Base-by-base conservation (phyloP, 768 basidiomycete genomes). In the Phlebiopsis flavidoalba region DNA sequence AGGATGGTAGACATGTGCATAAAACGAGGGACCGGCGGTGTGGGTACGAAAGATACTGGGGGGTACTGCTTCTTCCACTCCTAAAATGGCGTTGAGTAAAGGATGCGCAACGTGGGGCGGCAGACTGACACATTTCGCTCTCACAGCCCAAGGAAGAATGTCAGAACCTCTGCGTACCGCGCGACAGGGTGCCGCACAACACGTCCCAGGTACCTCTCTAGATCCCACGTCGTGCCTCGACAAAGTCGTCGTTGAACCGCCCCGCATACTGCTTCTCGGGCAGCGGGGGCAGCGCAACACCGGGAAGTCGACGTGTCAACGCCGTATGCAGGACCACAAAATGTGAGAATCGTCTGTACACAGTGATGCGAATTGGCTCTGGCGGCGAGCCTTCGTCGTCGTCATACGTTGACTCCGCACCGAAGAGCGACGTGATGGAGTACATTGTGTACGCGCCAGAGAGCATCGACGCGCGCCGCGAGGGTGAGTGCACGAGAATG, bases 261-360 rank as follows among this genome's bases (percentile, higher is more conserved):
- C 90, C 90, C 0, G 89, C 79, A 63, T 94, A 92, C 64, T 90
- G 88, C 68, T 93, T 93, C 70, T 92, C 91, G 0, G 93, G 93
- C 8, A 95, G 78, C 0, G 90, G 88, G 0, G 93, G 91, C 1
- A 95, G 77, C 3, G 85, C 85, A 31, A 94, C 83, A 0, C 89
- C 89, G 6, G 90, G 89, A 3, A 93, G 81, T 8, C 86, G 79
- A 22, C 84, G 77, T 19, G 80, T 77, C 52, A 95, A 74, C 8
- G 87, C 84, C 1, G 87, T 85, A 64, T 93, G 88, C 33, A 95
- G 78, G 53, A 86, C 79, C 26, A 87, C 84, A 66, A 95, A 95
- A 60, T 94, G 89, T 3, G 91, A 92, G 74, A 90, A 95, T 7
- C 93, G 86, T 11, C 93, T 80, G 40, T 88, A 79, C 40, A 94